Evolutionary conservation across 192 early-diverging fungal genomes (phyloP).

Genomic region (Gamsiella multidivaricata): DNA sequence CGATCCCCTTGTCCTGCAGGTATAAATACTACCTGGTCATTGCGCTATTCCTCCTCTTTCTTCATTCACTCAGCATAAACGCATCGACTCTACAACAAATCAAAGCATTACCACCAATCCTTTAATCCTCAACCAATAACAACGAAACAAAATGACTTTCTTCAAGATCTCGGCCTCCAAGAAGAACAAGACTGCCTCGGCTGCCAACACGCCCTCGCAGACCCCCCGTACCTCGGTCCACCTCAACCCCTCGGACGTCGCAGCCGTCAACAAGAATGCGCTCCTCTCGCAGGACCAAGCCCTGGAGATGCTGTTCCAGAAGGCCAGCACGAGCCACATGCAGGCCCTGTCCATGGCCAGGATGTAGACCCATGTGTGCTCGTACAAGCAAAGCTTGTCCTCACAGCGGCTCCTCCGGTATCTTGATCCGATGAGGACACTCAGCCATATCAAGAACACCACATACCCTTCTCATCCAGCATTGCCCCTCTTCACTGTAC

Average conservation of each 20-base stretch:
- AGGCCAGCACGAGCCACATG: constrained; percentile 28
- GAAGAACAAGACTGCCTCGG: constrained; percentile 53
- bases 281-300: constrained; percentile 14
- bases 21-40: background rate
- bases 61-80: background rate
- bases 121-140: constrained; percentile 13
- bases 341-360: constrained; percentile 30
- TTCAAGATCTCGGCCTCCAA: constrained; percentile 48
- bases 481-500: no score
- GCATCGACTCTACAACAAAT: constrained; percentile 1
- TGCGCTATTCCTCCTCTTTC: no score
- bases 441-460: no score
- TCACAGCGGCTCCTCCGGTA: no score
- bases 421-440: no score
- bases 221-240: constrained; percentile 49
- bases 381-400: background rate
- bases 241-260: constrained; percentile 16
- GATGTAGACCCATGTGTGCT: constrained; percentile 11
- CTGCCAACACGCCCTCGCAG: constrained; percentile 39
- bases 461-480: no score
- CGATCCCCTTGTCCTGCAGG: no score
- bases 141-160: constrained; percentile 43
- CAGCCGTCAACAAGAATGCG: constrained; percentile 15
- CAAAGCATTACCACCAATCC: background rate
- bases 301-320: constrained; percentile 32